A percentile compares a stretch with the other conserved stretches of the same genome.
phyloP scores from a whole-genome alignment of 2,329 filamentous ascomycete genomes.

The Penicillium sp. region DNA sequence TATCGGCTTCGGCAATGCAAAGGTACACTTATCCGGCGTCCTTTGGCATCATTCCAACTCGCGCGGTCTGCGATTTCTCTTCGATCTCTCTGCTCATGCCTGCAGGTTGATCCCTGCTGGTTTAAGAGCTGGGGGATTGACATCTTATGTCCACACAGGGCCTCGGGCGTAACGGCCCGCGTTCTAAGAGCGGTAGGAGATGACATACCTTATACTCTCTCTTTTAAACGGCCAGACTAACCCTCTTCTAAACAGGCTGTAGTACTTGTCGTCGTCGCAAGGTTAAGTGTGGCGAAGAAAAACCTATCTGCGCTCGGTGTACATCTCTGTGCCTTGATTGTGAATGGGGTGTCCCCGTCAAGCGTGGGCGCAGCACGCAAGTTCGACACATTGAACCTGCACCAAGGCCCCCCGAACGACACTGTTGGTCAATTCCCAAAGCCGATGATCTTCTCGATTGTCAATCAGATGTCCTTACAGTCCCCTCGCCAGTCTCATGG shows the following conservation, averaged over 20 bases:
- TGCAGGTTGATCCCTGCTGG: conserved; percentile 10
- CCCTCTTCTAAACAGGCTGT: conserved; percentile 30
- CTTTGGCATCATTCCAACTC: not conserved
- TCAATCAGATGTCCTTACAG: conserved; percentile 8
- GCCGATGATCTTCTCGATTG: conserved; percentile 9
- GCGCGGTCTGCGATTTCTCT: not conserved
- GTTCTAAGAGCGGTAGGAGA: conserved; percentile 40
- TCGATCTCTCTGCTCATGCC: conserved; percentile 11
- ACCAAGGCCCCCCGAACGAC: conserved; percentile 11
- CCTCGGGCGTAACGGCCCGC: conserved; percentile 37
- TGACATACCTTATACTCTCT: not conserved
- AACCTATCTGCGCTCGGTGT: conserved; percentile 37
- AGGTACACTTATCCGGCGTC: not conserved
- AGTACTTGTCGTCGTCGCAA: conserved; percentile 40
- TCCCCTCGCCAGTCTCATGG: conserved; percentile 22
- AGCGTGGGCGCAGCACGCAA: conserved; percentile 25
- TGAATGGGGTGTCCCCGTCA: conserved; percentile 37
- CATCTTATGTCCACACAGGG: conserved; percentile 27
- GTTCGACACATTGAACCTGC: conserved; percentile 31
- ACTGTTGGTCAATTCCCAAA: conserved; percentile 6
- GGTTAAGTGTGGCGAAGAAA: conserved; percentile 39
- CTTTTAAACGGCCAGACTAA: not conserved
- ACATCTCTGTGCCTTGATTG: conserved; percentile 31
- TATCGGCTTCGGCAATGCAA: conserved; percentile 7
- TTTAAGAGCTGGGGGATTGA: conserved; percentile 14